phyloP scores from a whole-genome alignment of 176 grass and related monocot genomes.

The Musa acuminata region DNA sequence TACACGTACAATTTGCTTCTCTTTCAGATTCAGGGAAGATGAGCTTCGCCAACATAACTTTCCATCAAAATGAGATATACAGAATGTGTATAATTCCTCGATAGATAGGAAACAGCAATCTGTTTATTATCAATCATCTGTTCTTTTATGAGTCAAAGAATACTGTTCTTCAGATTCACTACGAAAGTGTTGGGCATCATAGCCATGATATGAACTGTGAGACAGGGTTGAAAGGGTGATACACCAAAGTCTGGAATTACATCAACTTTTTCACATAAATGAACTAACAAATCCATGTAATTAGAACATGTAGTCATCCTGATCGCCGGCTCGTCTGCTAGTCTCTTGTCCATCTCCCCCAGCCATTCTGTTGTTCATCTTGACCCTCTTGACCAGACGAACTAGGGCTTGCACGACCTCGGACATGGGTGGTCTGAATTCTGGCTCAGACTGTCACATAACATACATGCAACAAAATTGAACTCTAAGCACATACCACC shows the following conservation, averaged over 20 bases:
- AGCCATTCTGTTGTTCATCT: conserved; percentile 27
- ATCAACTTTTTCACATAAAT: background rate
- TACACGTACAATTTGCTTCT: no score
- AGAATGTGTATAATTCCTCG: no score
- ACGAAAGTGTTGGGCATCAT: background rate
- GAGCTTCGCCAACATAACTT: no score
- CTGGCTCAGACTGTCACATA: conserved; percentile 56
- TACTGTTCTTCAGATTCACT: background rate
- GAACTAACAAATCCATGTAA: background rate
- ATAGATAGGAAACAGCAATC: background rate
- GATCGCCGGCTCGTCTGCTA: conserved; percentile 15
- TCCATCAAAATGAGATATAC: no score
- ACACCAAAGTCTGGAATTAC: background rate
- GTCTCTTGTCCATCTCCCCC: conserved; percentile 16
- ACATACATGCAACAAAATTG: background rate
- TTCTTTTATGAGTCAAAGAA: background rate
- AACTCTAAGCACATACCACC: background rate
- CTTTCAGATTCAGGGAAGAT: no score
- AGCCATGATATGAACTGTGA: background rate
- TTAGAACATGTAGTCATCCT: conserved; percentile 9
- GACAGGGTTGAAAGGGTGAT: background rate
- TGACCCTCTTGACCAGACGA: conserved; percentile 63
- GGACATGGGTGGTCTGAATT: conserved; percentile 88
- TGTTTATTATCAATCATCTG: background rate
- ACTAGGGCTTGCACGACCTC: conserved; percentile 77